Base-by-base conservation (phyloP, 2,329 filamentous ascomycete species). In the Teratosphaeria zuluensis region DNA sequence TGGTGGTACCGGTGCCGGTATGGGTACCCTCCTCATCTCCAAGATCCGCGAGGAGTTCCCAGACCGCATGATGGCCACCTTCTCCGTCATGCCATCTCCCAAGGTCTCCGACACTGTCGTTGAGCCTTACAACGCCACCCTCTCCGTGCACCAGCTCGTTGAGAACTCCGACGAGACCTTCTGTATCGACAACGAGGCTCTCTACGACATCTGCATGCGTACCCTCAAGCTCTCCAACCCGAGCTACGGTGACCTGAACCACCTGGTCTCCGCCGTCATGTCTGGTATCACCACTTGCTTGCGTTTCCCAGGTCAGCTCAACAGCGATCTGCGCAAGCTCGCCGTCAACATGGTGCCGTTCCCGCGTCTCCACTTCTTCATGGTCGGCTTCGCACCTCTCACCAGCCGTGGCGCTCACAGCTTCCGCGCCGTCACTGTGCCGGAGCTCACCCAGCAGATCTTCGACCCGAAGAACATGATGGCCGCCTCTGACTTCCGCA, bases 381-480 rank as follows among this genome's bases (percentile, higher is more conserved):
- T 99, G 94, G 94, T 99, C 77, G 94, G 94, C 78, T 99, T 99
- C 77, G 92, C 94, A 78, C 94, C 94, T 75, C 85, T 99, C 73
- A 99, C 94, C 77, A 95, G 90, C 80, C 87, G 88, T 78, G 86
- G 87, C 71, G 88, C 92, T 68, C 79, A 95, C 84, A 90, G 89
- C 70, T 99, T 97, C 92, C 94, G 94, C 75, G 92, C 94, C 68
- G 89, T 97, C 78, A 92, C 88, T 73, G 94, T 99, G 63, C 92
- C 94, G 60, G 94, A 99, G 84, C 85, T 99, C 77, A 97, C 94
- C 73, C 94, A 99, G 84, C 94, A 99, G 80, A 97, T 99, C 91
- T 99, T 95, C 84, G 94, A 99, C 83, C 92, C 94, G 74, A 99
- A 97, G 91, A 99, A 99, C 88, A 99, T 99, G 92, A 99, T 99